Evolutionary conservation across 345 rosid genomes (phyloP).

Genomic region (Citrus maxima): DNA sequence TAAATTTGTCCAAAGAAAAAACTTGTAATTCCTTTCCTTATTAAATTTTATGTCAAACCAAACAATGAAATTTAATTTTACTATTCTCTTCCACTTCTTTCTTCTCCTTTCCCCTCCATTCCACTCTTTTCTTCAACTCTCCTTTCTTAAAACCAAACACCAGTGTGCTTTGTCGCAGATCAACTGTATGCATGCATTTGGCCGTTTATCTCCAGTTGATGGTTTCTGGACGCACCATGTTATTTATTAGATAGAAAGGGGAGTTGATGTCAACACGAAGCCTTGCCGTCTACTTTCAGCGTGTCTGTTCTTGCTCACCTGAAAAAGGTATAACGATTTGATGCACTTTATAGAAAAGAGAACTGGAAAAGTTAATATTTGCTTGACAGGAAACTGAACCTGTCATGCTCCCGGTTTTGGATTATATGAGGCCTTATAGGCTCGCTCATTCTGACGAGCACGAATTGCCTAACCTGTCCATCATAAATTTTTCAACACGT

Average conservation of each 20-base stretch:
- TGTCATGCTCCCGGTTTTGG: neutral
- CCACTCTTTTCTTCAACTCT: too few species aligned
- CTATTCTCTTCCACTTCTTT: too few species aligned
- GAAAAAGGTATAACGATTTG: neutral
- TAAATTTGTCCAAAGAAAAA: too few species aligned
- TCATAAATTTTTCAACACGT: too few species aligned
- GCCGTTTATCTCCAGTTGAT: conserved; percentile 10
- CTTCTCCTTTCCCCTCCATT: too few species aligned
- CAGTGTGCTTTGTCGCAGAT: conserved; percentile 3
- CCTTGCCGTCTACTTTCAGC: neutral
- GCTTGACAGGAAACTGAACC: neutral
- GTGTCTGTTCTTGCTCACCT: neutral
- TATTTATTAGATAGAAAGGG: too few species aligned
- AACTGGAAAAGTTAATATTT: neutral
- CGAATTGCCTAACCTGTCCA: neutral
- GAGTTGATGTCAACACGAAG: too few species aligned
- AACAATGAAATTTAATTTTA: too few species aligned
- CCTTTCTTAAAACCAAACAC: too few species aligned
- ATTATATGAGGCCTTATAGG: neutral
- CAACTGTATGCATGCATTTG: conserved; percentile 26
- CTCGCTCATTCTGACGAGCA: neutral
- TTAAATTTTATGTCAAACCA: too few species aligned
- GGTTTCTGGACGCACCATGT: conserved; percentile 30
- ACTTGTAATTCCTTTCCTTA: too few species aligned
- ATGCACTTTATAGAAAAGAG: neutral